phyloP scores from a whole-genome alignment of 306 rosid species.

The Rosa persica region DNA sequence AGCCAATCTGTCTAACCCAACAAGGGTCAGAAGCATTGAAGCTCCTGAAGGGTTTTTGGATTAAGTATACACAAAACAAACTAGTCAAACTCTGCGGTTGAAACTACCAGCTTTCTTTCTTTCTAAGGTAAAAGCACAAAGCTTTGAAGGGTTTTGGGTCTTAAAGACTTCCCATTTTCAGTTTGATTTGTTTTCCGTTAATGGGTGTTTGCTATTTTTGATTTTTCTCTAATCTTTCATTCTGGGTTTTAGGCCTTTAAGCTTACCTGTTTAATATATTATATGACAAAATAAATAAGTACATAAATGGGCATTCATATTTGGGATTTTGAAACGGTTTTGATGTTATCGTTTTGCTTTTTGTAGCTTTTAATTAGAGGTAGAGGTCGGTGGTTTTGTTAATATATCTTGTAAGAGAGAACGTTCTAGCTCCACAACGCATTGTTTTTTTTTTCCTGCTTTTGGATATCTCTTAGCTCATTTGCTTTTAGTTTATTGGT shows the following conservation, averaged over 20 bases:
- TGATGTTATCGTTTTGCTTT: neutral
- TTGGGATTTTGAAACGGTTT: constrained; percentile 14
- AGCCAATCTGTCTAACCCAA: constrained; percentile 2
- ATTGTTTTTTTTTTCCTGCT: neutral
- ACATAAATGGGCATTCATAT: constrained; percentile 1
- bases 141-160: neutral
- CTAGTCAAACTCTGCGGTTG: neutral
- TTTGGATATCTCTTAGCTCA: neutral
- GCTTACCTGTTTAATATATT: neutral
- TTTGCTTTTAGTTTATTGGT: neutral
- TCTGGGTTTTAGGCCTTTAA: neutral
- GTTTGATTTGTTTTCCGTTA: neutral
- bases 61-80: neutral
- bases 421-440: neutral
- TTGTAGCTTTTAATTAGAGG: constrained; percentile 2
- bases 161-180: neutral
- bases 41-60: constrained; percentile 20
- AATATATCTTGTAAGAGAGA: neutral
- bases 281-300: neutral
- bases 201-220: neutral
- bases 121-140: constrained; percentile 12
- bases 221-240: neutral
- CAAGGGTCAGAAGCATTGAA: neutral
- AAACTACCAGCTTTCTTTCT: constrained; percentile 9
- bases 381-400: constrained; percentile 24